These are phyloP conservation scores for Crucihimalaya himalaica DNA, from an alignment of 345 rosid genomes.

Conservation along the genomic window DNA sequence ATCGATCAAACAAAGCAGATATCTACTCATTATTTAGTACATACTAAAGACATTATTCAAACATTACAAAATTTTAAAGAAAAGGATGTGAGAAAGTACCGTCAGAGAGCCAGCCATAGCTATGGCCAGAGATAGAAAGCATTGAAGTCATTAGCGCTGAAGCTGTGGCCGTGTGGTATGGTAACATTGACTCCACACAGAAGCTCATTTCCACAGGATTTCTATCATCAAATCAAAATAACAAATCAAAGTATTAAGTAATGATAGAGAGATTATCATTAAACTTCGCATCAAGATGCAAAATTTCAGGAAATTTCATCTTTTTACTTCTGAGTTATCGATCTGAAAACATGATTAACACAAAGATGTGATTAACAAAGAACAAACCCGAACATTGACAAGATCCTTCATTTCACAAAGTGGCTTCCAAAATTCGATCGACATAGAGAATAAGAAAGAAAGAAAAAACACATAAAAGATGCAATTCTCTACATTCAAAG, in stretches of 20 bases:
- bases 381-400: neutral
- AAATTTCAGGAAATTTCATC: neutral
- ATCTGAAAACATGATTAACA: neutral
- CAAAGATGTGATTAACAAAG: neutral
- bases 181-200: slow-evolving; percentile 81
- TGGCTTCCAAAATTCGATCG: neutral
- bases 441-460: neutral
- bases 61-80: neutral
- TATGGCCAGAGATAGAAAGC: slow-evolving; percentile 68
- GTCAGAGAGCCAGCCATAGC: slow-evolving; percentile 71
- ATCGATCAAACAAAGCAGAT: slow-evolving; percentile 17
- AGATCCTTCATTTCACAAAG: neutral
- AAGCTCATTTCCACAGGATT: slow-evolving; percentile 70
- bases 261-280: neutral
- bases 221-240: slow-evolving; percentile 18
- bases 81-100: slow-evolving; percentile 47
- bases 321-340: neutral
- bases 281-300: neutral
- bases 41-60: neutral
- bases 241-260: neutral
- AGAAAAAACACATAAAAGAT: neutral
- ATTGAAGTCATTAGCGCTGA: slow-evolving; percentile 88
- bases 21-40: neutral
- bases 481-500: neutral
- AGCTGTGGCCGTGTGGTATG: slow-evolving; percentile 86